phyloP scores from a whole-genome alignment of 345 rosid species.

The Bruguiera parviflora region DNA sequence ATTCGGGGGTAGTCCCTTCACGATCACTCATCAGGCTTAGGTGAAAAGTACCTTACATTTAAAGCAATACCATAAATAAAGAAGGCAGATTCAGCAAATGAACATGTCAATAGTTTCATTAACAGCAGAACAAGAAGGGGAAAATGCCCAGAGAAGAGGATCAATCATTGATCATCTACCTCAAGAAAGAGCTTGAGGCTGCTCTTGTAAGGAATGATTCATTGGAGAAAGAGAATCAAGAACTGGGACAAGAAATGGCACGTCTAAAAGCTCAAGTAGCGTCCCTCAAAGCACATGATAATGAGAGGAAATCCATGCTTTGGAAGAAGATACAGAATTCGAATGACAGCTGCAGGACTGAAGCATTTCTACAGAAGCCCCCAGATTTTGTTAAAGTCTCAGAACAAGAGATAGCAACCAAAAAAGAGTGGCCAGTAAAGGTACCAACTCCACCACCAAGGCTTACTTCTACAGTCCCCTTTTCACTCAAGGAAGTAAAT shows the following conservation, averaged over 20 bases:
- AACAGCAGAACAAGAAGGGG: conserved; percentile 22
- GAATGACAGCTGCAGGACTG: conserved; percentile 34
- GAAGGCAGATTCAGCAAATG: conserved; percentile 18
- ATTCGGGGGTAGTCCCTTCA: conserved; percentile 22
- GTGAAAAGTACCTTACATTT: conserved; percentile 33
- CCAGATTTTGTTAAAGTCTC: conserved; percentile 34
- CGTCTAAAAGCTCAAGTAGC: conserved; percentile 66
- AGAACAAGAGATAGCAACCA: conserved; percentile 27
- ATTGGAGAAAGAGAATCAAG: conserved; percentile 75
- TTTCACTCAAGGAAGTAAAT: conserved; percentile 21
- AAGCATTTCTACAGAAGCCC: conserved; percentile 41
- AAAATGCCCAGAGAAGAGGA: conserved; percentile 48
- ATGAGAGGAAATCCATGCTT: conserved; percentile 75
- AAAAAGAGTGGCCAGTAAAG: conserved; percentile 24
- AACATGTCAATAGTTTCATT: neutral
- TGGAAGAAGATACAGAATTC: conserved; percentile 88
- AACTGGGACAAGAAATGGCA: conserved; percentile 58
- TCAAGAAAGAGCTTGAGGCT: conserved; percentile 67
- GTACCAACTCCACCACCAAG: conserved; percentile 40
- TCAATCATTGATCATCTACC: conserved; percentile 46
- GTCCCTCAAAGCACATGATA: conserved; percentile 75
- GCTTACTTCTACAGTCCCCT: conserved; percentile 16
- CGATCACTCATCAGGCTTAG: conserved; percentile 24
- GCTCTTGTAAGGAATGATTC: conserved; percentile 44
- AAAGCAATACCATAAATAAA: conserved; percentile 32